Percentiles rank a stretch among this genome's conserved stretches.
Evolutionary conservation across 2,329 filamentous ascomycete species (phyloP).

Genomic region (Botrytis squamosa): DNA sequence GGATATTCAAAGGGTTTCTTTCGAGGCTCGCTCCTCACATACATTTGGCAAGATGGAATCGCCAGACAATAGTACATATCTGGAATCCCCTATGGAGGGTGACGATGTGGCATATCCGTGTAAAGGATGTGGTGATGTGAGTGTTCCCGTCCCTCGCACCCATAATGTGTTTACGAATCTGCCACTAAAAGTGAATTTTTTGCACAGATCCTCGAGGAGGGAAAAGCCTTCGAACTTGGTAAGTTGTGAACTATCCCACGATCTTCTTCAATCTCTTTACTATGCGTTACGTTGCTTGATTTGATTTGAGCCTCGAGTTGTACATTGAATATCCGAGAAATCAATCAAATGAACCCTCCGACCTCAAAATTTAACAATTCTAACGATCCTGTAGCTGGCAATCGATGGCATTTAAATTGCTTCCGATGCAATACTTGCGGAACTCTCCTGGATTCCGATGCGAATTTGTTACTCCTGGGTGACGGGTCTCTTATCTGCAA

Average conservation of each 20-base stretch:
- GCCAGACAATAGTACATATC: conserved; percentile 46
- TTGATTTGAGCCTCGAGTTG: conserved; percentile 22
- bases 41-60: conserved; percentile 49
- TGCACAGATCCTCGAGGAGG: conserved; percentile 88
- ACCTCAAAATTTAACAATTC: conserved; percentile 23
- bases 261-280: not conserved
- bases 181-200: conserved; percentile 31
- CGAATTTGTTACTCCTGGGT: conserved; percentile 92
- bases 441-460: conserved; percentile 95
- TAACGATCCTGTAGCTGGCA: conserved; percentile 64
- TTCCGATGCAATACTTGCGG: conserved; percentile 96
- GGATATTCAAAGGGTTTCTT: conserved; percentile 23
- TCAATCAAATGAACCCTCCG: conserved; percentile 17
- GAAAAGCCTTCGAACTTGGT: conserved; percentile 98
- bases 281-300: conserved; percentile 19
- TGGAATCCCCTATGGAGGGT: conserved; percentile 58
- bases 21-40: conserved; percentile 21
- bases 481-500: conserved; percentile 98
- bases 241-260: conserved; percentile 40
- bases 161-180: conserved; percentile 14
- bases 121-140: conserved; percentile 89
- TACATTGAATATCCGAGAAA: conserved; percentile 15
- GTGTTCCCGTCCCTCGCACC: conserved; percentile 35
- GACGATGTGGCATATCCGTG: conserved; percentile 82
- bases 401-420: conserved; percentile 98